Conservation (phyloP, 106 monocot genomes). For the Amphibolis antarctica region DNA sequence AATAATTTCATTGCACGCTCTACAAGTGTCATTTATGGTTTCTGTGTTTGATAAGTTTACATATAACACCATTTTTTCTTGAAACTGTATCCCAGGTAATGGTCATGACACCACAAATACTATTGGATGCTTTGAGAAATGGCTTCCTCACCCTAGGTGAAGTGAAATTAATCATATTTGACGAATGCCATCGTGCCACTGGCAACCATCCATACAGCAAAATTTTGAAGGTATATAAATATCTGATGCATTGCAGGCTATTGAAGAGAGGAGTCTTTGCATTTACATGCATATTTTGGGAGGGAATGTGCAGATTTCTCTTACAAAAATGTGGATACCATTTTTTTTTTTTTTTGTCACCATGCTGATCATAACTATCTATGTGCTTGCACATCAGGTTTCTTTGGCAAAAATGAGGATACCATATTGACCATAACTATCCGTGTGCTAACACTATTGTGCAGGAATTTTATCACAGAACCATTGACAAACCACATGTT, state of each 20-base stretch:
- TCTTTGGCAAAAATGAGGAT: no score
- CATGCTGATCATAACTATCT: background rate
- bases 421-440: background rate
- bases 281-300: background rate
- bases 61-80: background rate
- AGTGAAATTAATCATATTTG: conserved; percentile 58
- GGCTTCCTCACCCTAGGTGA: conserved; percentile 48
- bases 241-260: background rate
- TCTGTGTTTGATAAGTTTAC: background rate
- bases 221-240: conserved; percentile 66
- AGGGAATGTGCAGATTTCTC: no score
- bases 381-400: background rate
- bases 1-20: no score
- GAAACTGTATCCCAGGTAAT: conserved; percentile 41
- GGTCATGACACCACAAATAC: conserved; percentile 90
- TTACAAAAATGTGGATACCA: background rate
- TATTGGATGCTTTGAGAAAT: conserved; percentile 68
- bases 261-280: background rate
- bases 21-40: no score
- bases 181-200: conserved; percentile 81
- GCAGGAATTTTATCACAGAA: conserved; percentile 77
- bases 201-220: conserved; percentile 72
- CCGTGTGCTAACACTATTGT: background rate
- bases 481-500: conserved; percentile 39
- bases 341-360: no score